phyloP scores from a whole-genome alignment of 768 basidiomycete species.

The Favolaschia claudopus region DNA sequence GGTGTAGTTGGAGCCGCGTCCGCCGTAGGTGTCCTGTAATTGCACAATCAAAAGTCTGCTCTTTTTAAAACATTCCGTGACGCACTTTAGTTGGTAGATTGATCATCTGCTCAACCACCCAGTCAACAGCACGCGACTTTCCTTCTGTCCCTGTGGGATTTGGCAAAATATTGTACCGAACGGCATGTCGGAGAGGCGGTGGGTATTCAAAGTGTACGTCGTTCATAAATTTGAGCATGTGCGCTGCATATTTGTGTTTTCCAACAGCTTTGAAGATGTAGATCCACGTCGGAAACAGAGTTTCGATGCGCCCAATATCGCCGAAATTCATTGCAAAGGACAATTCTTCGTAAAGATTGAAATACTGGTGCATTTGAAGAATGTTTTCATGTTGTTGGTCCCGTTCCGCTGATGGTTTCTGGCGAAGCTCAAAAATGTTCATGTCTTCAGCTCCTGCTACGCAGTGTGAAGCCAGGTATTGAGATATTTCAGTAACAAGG shows the following conservation, averaged over 20 bases:
- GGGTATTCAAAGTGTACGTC: slow-evolving; percentile 34
- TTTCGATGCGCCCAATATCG: slow-evolving; percentile 39
- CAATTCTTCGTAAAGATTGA: slow-evolving; percentile 50
- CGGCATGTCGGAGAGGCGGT: slow-evolving; percentile 25
- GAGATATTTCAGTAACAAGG: slow-evolving; percentile 33
- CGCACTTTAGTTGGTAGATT: slow-evolving; percentile 51
- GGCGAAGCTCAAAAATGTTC: background rate
- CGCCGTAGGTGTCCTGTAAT: slow-evolving; percentile 40
- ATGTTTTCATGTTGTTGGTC: slow-evolving; percentile 45
- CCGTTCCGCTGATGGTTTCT: slow-evolving; percentile 3
- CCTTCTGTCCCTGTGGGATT: slow-evolving; percentile 44
- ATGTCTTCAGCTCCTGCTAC: slow-evolving; percentile 18
- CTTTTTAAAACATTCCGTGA: background rate
- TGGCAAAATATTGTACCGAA: slow-evolving; percentile 37
- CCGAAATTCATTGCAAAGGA: slow-evolving; percentile 40
- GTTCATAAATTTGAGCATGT: slow-evolving; percentile 33
- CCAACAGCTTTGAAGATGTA: slow-evolving; percentile 36
- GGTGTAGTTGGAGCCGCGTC: slow-evolving; percentile 41
- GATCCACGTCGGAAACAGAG: slow-evolving; percentile 33
- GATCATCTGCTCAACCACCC: slow-evolving; percentile 45
- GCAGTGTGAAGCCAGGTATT: slow-evolving; percentile 25
- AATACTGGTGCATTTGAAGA: slow-evolving; percentile 37
- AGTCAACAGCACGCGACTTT: slow-evolving; percentile 43
- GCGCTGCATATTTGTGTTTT: slow-evolving; percentile 43
- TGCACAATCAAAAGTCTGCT: no score